phyloP scores from a whole-genome alignment of 139 green algal genomes.

The Chlorella sp. region DNA sequence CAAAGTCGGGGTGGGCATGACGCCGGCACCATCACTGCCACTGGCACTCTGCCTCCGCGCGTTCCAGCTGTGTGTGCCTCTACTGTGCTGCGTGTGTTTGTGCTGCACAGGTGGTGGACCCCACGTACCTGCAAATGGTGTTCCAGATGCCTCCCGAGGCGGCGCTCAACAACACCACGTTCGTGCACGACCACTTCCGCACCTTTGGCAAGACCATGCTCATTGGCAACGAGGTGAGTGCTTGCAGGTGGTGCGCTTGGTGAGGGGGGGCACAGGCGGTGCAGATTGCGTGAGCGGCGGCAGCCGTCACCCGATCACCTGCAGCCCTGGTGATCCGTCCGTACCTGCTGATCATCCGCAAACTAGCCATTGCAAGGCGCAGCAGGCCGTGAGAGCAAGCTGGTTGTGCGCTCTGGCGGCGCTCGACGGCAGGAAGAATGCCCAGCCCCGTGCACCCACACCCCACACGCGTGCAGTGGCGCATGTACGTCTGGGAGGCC shows the following conservation, averaged over 20 bases:
- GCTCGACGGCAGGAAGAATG: no score
- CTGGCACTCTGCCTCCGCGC: neutral
- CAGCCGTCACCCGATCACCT: no score
- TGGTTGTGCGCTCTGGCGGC: no score
- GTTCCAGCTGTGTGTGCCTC: neutral
- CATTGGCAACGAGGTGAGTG: slow-evolving; percentile 32
- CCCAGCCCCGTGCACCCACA: no score
- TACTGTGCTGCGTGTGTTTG: neutral
- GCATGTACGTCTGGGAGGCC: neutral
- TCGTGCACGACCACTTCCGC: slow-evolving; percentile 44
- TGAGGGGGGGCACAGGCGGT: no score
- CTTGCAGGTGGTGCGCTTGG: neutral
- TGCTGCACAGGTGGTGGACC: slow-evolving; percentile 35
- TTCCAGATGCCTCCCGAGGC: slow-evolving; percentile 33
- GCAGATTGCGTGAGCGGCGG: no score
- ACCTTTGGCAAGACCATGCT: slow-evolving; percentile 32
- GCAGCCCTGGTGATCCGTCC: no score
- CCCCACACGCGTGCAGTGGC: no score
- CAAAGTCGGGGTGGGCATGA: no score
- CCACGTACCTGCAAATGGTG: slow-evolving; percentile 39
- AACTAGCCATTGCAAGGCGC: no score
- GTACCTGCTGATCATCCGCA: no score
- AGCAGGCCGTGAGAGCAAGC: no score
- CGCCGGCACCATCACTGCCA: neutral
- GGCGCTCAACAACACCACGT: slow-evolving; percentile 17